These are phyloP conservation scores for Penicillium riverlandense DNA, from an alignment of 495 filamentous ascomycete species.

Conservation along the genomic window DNA sequence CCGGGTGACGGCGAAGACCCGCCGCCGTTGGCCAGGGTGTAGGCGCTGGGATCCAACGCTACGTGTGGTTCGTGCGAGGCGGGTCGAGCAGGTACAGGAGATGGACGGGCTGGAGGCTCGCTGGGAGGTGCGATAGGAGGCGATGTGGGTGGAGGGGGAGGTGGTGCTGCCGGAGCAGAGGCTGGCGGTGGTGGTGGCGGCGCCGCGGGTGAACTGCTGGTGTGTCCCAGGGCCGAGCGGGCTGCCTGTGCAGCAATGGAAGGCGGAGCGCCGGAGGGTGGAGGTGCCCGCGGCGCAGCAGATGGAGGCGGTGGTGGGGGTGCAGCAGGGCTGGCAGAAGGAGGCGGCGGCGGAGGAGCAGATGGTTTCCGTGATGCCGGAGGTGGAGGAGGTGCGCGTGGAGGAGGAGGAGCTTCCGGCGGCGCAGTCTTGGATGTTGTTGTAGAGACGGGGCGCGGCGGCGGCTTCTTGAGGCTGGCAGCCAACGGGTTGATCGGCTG, in stretches of 20 bases:
- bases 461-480: constrained; percentile 53
- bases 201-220: constrained; percentile 3
- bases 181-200: constrained; percentile 47
- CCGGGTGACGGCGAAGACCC: constrained; percentile 26
- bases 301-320: constrained; percentile 43
- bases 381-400: constrained; percentile 60
- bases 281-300: constrained; percentile 33
- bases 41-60: constrained; percentile 66
- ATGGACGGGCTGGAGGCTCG: constrained; percentile 42
- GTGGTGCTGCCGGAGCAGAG: constrained; percentile 39
- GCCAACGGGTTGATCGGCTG: constrained; percentile 49
- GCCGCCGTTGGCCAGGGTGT: constrained; percentile 63
- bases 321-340: constrained; percentile 26
- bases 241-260: constrained; percentile 37
- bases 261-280: constrained; percentile 30
- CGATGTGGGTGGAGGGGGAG: constrained; percentile 35
- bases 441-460: constrained; percentile 42
- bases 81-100: constrained; percentile 38
- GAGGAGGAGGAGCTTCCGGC: constrained; percentile 50
- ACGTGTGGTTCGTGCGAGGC: constrained; percentile 42
- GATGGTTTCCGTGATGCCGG: constrained; percentile 62
- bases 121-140: constrained; percentile 41
- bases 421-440: constrained; percentile 36
- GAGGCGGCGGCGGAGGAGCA: constrained; percentile 36
- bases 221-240: constrained; percentile 23